phyloP scores from a whole-genome alignment of 2,329 filamentous ascomycete species.

The Sporothrix dimorphospora region DNA sequence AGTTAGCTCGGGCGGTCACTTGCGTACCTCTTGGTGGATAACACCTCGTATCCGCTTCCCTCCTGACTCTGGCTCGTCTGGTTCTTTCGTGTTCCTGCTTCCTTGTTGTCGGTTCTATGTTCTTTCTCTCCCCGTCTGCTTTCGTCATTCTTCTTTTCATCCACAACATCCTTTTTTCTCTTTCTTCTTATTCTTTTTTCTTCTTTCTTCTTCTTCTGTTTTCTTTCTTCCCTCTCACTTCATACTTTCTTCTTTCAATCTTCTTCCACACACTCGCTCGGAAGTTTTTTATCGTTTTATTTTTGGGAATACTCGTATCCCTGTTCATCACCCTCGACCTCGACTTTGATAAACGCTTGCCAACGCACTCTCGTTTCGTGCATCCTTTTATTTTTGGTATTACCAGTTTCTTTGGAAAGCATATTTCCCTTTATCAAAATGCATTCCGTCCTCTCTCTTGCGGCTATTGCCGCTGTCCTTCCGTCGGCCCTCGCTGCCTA shows the following conservation, averaged over 20 bases:
- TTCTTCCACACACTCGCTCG: constrained; percentile 26
- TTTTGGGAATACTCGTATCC: constrained; percentile 23
- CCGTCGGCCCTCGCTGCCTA: constrained; percentile 42
- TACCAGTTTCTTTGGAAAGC: background rate
- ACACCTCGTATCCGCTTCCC: constrained; percentile 28
- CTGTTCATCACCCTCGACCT: constrained; percentile 5
- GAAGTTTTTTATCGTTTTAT: constrained; percentile 5
- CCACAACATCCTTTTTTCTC: background rate
- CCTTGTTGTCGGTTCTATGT: background rate
- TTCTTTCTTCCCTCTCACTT: background rate
- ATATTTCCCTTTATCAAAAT: constrained; percentile 26
- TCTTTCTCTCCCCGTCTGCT: constrained; percentile 10
- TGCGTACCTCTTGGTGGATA: constrained; percentile 26
- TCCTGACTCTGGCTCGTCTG: constrained; percentile 17
- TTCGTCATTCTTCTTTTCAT: background rate
- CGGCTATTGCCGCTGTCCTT: constrained; percentile 33
- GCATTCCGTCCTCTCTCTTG: constrained; percentile 28
- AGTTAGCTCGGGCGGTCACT: constrained; percentile 21
- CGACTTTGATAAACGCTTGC: background rate
- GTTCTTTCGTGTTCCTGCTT: constrained; percentile 16
- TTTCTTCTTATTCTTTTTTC: constrained; percentile 10
- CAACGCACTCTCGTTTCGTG: background rate
- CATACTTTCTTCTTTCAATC: constrained; percentile 19
- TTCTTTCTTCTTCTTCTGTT: background rate
- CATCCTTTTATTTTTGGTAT: background rate